Conservation (phyloP, 441 rosid genomes). For the Syzygium malaccense region DNA sequence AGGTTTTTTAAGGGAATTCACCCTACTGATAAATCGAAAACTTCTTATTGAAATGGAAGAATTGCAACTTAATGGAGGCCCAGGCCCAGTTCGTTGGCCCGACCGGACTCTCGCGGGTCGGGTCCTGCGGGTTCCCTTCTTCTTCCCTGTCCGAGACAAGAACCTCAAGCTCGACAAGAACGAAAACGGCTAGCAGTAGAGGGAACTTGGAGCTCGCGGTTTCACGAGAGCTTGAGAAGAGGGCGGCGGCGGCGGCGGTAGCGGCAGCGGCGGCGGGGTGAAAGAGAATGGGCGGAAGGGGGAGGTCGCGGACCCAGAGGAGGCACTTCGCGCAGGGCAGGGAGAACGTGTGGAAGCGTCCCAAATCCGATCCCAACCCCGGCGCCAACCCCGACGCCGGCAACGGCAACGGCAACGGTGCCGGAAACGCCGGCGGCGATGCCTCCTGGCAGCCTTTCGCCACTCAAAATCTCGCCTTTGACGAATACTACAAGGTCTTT, state of each 20-base stretch:
- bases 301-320: slow-evolving; percentile 53
- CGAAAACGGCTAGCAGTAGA: neutral
- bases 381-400: slow-evolving; percentile 18
- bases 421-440: neutral
- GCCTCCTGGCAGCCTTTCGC: slow-evolving; percentile 69
- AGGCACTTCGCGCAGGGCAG: slow-evolving; percentile 59
- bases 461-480: slow-evolving; percentile 70
- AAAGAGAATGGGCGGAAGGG: neutral
- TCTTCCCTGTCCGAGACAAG: neutral
- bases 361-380: slow-evolving; percentile 38
- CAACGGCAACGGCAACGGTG: slow-evolving; percentile 6
- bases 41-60: neutral
- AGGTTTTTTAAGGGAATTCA: too few species aligned
- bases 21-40: too few species aligned
- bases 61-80: neutral
- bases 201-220: neutral
- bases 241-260: slow-evolving; percentile 26
- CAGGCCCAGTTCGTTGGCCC: neutral
- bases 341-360: slow-evolving; percentile 73
- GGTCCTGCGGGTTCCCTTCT: neutral
- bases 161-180: neutral
- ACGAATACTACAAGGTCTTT: slow-evolving; percentile 75
- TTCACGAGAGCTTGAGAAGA: neutral
- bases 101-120: neutral
- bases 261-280: slow-evolving; percentile 44